Evolutionary conservation across 176 grass and related monocot species (phyloP).

Genomic region (Phoenix roebelenii): DNA sequence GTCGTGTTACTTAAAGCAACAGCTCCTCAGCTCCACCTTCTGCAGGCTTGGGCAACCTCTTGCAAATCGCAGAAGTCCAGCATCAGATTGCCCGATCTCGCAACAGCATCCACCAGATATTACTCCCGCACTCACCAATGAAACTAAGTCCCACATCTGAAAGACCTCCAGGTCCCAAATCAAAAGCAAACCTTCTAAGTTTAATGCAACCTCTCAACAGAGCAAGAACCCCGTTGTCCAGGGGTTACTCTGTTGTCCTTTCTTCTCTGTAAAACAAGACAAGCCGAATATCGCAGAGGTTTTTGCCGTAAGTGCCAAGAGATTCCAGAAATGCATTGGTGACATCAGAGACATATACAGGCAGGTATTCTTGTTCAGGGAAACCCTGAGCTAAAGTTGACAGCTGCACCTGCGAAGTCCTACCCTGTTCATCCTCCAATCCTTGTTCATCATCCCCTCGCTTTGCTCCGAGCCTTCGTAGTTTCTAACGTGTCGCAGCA

Average conservation of each 20-base stretch:
- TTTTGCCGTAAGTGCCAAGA: slow-evolving; percentile 73
- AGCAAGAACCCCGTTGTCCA: slow-evolving; percentile 63
- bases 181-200: slow-evolving; percentile 66
- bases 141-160: slow-evolving; percentile 75
- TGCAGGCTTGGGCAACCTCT: slow-evolving; percentile 46
- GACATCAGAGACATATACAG: slow-evolving; percentile 84
- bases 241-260: slow-evolving; percentile 67
- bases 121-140: slow-evolving; percentile 52
- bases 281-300: slow-evolving; percentile 69
- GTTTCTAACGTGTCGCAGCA: slow-evolving; percentile 71
- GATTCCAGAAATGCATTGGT: slow-evolving; percentile 70
- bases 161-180: slow-evolving; percentile 83
- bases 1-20: slow-evolving; percentile 52
- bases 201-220: slow-evolving; percentile 65
- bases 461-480: slow-evolving; percentile 69
- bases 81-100: slow-evolving; percentile 65
- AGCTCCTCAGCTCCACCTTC: slow-evolving; percentile 80
- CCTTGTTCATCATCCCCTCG: slow-evolving; percentile 77
- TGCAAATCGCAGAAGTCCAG: slow-evolving; percentile 55
- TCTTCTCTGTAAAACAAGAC: slow-evolving; percentile 68
- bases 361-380: slow-evolving; percentile 63
- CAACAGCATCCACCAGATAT: slow-evolving; percentile 74
- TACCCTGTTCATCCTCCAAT: slow-evolving; percentile 64
- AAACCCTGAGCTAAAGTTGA: slow-evolving; percentile 56
- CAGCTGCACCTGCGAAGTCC: slow-evolving; percentile 64